Evolutionary conservation across 768 basidiomycete species (phyloP), one percentile per base, ranked within the genome.

Genomic region (Suillus hirtellus): DNA sequence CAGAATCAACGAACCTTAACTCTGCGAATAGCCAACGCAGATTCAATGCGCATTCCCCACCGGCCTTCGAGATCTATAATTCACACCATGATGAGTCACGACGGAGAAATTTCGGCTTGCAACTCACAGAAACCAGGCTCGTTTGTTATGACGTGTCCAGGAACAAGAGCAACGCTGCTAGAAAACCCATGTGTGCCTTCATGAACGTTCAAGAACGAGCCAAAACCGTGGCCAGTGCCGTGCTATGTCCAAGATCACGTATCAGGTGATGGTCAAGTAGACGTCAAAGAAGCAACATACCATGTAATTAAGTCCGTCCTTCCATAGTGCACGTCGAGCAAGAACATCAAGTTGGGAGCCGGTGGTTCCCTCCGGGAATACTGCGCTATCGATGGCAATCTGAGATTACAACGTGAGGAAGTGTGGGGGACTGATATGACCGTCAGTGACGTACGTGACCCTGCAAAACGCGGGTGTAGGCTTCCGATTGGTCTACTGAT

Each of bases 41-140:
- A 93, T 76, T 99, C 97, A 55, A 95, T 93, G 6, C 97, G 86
- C 75, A 99, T 89, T 5, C 97, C 97, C 83, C 87, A 99, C 66
- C 85, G 82, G 15, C 89, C 88, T 59, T 88, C 88, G 37, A 86
- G 82, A 73, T 96, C 91, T 89, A 70, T 64, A 70, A 65, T 54
- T 56, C 53, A 44, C 40, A 37, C 24, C 46, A 61, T 64, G 60
- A 50, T 68, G 43, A 67, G 69, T 63, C 49, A 68, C 56, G 55
- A 38, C n/a, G n/a, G 64, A 63, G 37, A 21, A 59, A 59, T 65
- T 49, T 27, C 38, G 61, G 21, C 34, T 52, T 27, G 14, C 62
- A 40, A 83, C 90, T 74, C 72, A 93, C 90, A 96, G 76, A 88
- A 96, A 0, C 95, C 95, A 54, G 95, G 96, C 76, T 98, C 95